phyloP scores from a whole-genome alignment of 352 stramenopile genomes.

The Phytophthora aleatoria region DNA sequence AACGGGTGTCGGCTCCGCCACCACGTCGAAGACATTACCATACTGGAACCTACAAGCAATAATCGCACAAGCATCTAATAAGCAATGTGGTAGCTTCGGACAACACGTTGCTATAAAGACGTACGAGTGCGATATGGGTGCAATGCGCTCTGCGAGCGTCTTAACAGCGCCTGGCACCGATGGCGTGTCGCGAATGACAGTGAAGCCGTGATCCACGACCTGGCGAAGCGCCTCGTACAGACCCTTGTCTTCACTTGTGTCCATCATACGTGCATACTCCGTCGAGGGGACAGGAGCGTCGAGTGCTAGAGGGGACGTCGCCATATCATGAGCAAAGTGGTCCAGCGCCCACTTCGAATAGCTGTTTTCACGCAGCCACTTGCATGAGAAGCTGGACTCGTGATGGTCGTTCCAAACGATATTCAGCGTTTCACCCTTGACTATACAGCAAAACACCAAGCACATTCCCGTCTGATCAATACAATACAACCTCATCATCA shows the following conservation, averaged over 20 bases:
- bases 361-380: slow-evolving; percentile 81
- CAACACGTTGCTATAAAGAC: slow-evolving; percentile 4
- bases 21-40: slow-evolving; percentile 85
- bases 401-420: slow-evolving; percentile 77
- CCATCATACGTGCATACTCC: slow-evolving; percentile 74
- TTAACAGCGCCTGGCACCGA: slow-evolving; percentile 63
- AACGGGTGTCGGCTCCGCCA: slow-evolving; percentile 82
- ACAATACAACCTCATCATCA: neutral
- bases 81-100: neutral
- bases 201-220: slow-evolving; percentile 71
- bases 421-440: slow-evolving; percentile 72
- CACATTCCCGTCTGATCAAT: neutral
- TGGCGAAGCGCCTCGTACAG: slow-evolving; percentile 72
- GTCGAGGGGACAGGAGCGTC: slow-evolving; percentile 55
- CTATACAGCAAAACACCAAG: slow-evolving; percentile 28
- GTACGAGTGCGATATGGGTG: slow-evolving; percentile 82
- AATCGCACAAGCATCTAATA: neutral
- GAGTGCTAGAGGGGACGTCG: slow-evolving; percentile 50
- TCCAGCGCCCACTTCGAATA: slow-evolving; percentile 66
- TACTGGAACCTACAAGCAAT: slow-evolving; percentile 70
- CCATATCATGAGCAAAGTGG: slow-evolving; percentile 50
- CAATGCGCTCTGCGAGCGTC: slow-evolving; percentile 75
- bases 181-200: slow-evolving; percentile 78
- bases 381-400: slow-evolving; percentile 68
- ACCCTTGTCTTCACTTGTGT: slow-evolving; percentile 59